Evolutionary conservation across 129 eudicot species (phyloP).

Genomic region (Gnaphalium uliginosum): DNA sequence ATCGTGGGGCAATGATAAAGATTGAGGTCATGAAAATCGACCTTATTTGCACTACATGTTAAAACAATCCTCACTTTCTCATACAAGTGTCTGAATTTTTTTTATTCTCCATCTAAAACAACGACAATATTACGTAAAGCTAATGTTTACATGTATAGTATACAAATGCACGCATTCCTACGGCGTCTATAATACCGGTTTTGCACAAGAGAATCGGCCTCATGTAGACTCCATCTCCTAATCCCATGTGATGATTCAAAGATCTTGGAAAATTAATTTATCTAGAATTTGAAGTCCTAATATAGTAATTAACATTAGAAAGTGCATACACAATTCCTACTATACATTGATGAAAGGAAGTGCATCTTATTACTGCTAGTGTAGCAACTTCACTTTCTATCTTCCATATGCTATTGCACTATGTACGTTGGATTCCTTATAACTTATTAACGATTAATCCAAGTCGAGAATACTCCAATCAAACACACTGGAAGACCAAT

Average conservation of each 20-base stretch:
- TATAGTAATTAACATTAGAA: no score
- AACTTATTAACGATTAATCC: background rate
- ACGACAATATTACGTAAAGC: no score
- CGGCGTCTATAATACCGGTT: no score
- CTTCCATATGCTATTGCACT: background rate
- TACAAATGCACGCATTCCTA: no score
- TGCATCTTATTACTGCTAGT: background rate
- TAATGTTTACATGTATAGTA: no score
- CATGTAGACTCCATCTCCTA: no score
- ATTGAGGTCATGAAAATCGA: background rate
- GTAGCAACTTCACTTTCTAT: background rate
- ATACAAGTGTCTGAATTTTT: no score
- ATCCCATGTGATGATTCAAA: no score
- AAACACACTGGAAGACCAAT: conserved; percentile 27
- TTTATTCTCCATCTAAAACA: no score
- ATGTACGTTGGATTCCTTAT: no score
- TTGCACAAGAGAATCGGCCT: no score
- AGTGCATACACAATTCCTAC: background rate
- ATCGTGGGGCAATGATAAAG: background rate
- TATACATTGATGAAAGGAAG: background rate
- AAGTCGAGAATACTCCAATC: conserved; percentile 12
- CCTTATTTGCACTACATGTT: background rate
- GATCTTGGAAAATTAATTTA: background rate
- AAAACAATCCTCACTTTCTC: background rate
- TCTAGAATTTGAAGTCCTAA: background rate